Percentiles rank a stretch among this genome's conserved stretches.
phyloP scores from a whole-genome alignment of 2,329 filamentous ascomycete species.

The Epicoccum nigrum region DNA sequence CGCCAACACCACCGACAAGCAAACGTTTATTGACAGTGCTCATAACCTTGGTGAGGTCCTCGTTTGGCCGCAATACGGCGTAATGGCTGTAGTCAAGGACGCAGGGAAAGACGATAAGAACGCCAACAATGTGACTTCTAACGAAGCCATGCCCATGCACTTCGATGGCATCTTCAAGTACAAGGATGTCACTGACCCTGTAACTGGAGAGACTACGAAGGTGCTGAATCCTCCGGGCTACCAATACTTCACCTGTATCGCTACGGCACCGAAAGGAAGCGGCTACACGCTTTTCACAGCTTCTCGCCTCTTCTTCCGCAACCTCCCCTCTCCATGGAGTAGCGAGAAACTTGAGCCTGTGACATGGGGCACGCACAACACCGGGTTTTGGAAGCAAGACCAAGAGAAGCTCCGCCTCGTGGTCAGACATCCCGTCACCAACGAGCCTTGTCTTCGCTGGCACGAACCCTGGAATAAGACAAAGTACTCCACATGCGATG shows the following conservation, averaged over 20 bases:
- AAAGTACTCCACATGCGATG: slow-evolving; percentile 55
- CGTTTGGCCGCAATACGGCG: slow-evolving; percentile 61
- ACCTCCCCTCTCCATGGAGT: slow-evolving; percentile 50
- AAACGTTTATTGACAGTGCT: slow-evolving; percentile 55
- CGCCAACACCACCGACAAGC: slow-evolving; percentile 53
- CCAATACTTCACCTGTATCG: slow-evolving; percentile 60
- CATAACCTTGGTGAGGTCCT: slow-evolving; percentile 56
- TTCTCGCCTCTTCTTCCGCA: slow-evolving; percentile 57
- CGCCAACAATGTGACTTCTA: slow-evolving; percentile 60
- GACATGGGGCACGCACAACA: slow-evolving; percentile 35
- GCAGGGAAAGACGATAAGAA: slow-evolving; percentile 56
- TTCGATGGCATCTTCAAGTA: slow-evolving; percentile 65
- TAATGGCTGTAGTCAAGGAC: slow-evolving; percentile 67
- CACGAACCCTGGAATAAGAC: slow-evolving; percentile 64
- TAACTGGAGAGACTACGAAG: slow-evolving; percentile 53
- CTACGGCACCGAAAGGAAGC: slow-evolving; percentile 56
- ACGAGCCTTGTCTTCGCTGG: slow-evolving; percentile 58
- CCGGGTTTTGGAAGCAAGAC: slow-evolving; percentile 42
- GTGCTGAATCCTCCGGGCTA: slow-evolving; percentile 46
- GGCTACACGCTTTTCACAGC: slow-evolving; percentile 63
- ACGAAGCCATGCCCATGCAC: slow-evolving; percentile 60
- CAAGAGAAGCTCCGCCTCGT: slow-evolving; percentile 56
- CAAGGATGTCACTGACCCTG: slow-evolving; percentile 44
- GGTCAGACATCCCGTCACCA: slow-evolving; percentile 54
- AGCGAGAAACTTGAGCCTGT: slow-evolving; percentile 48